A percentile compares a stretch with the other conserved stretches of the same genome.
phyloP scores from a whole-genome alignment of 1,139 yeast species.

The Sugiyamaella grinbergsii region DNA sequence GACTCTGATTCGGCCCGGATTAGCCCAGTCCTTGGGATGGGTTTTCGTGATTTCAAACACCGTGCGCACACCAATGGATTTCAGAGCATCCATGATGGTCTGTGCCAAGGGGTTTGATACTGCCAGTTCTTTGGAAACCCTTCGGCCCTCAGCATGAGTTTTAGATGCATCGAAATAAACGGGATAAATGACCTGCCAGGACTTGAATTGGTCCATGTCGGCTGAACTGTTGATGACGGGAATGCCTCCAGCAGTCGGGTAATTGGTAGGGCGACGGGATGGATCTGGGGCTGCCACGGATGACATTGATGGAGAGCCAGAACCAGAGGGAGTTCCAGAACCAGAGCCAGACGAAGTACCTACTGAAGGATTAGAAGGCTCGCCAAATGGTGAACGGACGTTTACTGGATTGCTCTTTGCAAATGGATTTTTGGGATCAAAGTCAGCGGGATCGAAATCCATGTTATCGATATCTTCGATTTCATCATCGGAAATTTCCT shows the following conservation, averaged over 20 bases:
- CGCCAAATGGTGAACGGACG: slow-evolving; percentile 28
- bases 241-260: slow-evolving; percentile 22
- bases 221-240: slow-evolving; percentile 37
- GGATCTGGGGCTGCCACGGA: slow-evolving; percentile 15
- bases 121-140: slow-evolving; percentile 66
- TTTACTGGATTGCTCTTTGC: slow-evolving; percentile 32
- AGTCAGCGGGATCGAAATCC: slow-evolving; percentile 91
- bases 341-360: slow-evolving; percentile 11
- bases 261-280: slow-evolving; percentile 12
- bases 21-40: slow-evolving; percentile 97
- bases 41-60: slow-evolving; percentile 65
- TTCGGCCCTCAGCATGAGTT: slow-evolving; percentile 78
- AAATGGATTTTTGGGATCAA: slow-evolving; percentile 62
- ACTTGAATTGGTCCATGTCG: slow-evolving; percentile 61
- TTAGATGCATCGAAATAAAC: slow-evolving; percentile 85
- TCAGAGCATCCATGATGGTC: slow-evolving; percentile 66
- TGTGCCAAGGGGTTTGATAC: slow-evolving; percentile 87
- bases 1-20: slow-evolving; percentile 91
- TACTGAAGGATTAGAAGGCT: slow-evolving; percentile 21
- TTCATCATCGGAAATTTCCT: slow-evolving; percentile 71
- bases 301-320: slow-evolving; percentile 10
- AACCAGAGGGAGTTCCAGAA: background rate
- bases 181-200: slow-evolving; percentile 79
- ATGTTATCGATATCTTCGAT: slow-evolving; percentile 80
- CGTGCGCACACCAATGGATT: slow-evolving; percentile 47